Evolutionary conservation across 257 asterid genomes (phyloP).

Genomic region (Misopates orontium): DNA sequence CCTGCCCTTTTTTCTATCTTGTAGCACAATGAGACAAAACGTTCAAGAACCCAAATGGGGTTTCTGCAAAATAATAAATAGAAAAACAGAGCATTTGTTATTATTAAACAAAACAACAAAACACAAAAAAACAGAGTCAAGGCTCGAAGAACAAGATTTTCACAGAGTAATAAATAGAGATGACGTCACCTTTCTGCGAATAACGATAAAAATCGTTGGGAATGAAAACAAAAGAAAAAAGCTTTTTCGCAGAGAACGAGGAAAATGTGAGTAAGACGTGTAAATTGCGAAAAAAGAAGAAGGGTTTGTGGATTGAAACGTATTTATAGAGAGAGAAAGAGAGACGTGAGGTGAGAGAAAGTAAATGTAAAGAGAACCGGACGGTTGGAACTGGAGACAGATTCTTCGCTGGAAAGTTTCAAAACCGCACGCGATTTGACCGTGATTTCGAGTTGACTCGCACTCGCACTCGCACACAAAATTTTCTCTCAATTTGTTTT

Average conservation of each 20-base stretch:
- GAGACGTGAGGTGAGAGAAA: not conserved
- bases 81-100: conserved; percentile 21
- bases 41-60: conserved; percentile 10
- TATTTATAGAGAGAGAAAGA: not conserved
- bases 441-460: not conserved
- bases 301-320: not conserved
- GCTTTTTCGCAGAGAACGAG: not conserved
- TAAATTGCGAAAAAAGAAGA: not conserved
- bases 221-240: not conserved
- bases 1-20: conserved; percentile 9
- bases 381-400: not conserved
- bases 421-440: conserved; percentile 13
- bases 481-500: too few relatives aligned
- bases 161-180: conserved; percentile 12
- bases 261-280: not conserved
- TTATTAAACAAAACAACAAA: too few relatives aligned
- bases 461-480: too few relatives aligned
- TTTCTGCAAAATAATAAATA: not conserved
- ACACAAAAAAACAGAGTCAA: conserved; percentile 27
- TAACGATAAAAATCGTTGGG: not conserved
- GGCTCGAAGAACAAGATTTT: conserved; percentile 33
- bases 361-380: not conserved
- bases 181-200: conserved; percentile 41
- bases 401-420: conserved; percentile 7
- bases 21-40: not conserved